These are phyloP conservation scores for Geotrichum siamense DNA, from an alignment of 1,139 yeast genomes.

Conservation along the genomic window DNA sequence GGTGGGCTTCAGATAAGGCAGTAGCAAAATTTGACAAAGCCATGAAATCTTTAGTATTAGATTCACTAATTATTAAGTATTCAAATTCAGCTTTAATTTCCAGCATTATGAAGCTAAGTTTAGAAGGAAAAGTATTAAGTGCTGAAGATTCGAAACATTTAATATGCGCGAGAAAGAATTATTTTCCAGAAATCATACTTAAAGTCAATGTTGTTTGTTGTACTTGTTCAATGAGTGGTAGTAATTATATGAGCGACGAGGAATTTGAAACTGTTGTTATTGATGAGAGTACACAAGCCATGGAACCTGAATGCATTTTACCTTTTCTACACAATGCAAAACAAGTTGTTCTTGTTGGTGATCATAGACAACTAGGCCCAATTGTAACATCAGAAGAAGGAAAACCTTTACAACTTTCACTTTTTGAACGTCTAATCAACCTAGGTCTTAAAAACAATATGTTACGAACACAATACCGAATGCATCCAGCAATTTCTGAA, in stretches of 20 bases:
- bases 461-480: conserved; percentile 88
- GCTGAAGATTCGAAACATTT: neutral
- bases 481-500: conserved; percentile 85
- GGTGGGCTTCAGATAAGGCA: conserved; percentile 46
- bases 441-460: conserved; percentile 80
- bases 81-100: neutral
- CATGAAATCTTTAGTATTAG: neutral
- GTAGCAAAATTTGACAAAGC: conserved; percentile 36
- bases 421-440: conserved; percentile 88
- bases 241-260: conserved; percentile 66
- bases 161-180: neutral
- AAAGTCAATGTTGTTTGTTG: conserved; percentile 87
- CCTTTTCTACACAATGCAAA: conserved; percentile 89
- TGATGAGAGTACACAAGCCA: conserved; percentile 98
- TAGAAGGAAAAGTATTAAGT: neutral
- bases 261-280: conserved; percentile 90
- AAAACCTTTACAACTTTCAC: conserved; percentile 44
- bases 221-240: conserved; percentile 91
- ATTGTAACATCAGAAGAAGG: conserved; percentile 89
- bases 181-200: conserved; percentile 32
- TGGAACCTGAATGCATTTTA: conserved; percentile 83
- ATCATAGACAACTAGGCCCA: conserved; percentile 96
- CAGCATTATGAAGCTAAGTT: neutral
- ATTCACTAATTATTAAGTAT: neutral
- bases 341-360: conserved; percentile 95